A percentile compares a stretch with the other conserved stretches of the same genome.
These are phyloP conservation scores for Russula ochroleuca DNA, from an alignment of 768 basidiomycete species.

Conservation along the genomic window DNA sequence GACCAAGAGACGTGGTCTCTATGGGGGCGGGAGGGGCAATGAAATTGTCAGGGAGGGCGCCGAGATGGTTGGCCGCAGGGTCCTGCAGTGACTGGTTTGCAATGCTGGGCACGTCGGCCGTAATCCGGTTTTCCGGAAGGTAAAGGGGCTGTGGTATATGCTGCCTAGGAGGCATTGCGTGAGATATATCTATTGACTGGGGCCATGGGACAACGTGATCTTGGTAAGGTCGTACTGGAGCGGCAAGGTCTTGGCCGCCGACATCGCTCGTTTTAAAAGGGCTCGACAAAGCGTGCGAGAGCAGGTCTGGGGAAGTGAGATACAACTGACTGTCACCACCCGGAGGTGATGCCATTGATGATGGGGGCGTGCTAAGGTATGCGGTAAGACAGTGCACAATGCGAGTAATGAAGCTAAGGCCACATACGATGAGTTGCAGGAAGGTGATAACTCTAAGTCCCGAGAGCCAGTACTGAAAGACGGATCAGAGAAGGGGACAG, in stretches of 20 bases:
- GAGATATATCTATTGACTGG: neutral
- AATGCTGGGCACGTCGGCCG: neutral
- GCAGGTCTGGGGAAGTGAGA: neutral
- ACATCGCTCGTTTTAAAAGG: neutral
- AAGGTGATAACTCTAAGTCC: neutral
- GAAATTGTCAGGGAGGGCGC: neutral
- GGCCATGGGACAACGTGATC: neutral
- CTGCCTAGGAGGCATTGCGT: neutral
- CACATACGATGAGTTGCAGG: constrained; percentile 6
- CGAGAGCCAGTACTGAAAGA: neutral
- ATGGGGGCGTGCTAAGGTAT: constrained; percentile 1
- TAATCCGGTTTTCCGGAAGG: neutral
- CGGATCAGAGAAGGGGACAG: neutral
- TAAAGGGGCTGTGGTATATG: neutral
- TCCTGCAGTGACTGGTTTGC: neutral
- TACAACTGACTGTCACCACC: neutral
- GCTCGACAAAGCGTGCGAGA: neutral
- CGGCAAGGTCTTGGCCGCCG: neutral
- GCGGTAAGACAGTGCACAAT: neutral
- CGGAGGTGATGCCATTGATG: constrained; percentile 10
- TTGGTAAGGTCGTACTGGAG: neutral
- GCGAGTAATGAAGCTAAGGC: neutral
- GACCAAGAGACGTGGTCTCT: constrained; percentile 11
- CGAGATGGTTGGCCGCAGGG: neutral
- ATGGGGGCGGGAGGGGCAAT: neutral